Conservation (phyloP, 305 asterid genomes). For the Coffea humblotiana region DNA sequence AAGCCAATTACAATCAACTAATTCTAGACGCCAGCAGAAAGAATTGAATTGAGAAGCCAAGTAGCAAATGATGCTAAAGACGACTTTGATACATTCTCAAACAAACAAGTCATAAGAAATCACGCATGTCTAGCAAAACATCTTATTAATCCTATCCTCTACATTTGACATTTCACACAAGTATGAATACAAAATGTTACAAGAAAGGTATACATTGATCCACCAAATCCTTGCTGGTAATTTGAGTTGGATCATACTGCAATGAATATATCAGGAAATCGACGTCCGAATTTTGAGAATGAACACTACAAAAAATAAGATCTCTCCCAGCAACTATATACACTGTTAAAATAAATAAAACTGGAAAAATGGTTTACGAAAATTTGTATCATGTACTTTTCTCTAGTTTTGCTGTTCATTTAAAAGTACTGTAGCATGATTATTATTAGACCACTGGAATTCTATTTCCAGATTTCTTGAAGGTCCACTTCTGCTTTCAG, state of each 20-base stretch:
- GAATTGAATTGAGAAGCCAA: too few species aligned
- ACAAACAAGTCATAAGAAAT: too few species aligned
- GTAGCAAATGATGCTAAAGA: too few species aligned
- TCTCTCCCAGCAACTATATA: constrained; percentile 19
- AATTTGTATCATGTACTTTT: not conserved
- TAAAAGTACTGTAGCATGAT: not conserved
- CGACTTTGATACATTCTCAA: too few species aligned
- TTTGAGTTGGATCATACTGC: constrained; percentile 1
- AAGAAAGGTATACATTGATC: not conserved
- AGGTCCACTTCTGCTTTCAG: constrained; percentile 96
- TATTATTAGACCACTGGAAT: constrained; percentile 87
- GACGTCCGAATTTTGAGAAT: not conserved
- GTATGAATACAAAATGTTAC: not conserved
- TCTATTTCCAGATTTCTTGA: constrained; percentile 93
- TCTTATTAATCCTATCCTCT: not conserved
- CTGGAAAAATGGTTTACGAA: constrained; percentile 9
- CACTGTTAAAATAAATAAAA: constrained; percentile 18
- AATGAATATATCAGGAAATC: constrained; percentile 14
- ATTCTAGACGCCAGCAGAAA: too few species aligned
- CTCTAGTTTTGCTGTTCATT: constrained; percentile 13
- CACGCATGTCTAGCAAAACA: not conserved
- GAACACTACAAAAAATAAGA: constrained; percentile 20
- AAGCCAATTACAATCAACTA: too few species aligned
- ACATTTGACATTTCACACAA: not conserved
- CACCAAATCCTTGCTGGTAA: not conserved